Evolutionary conservation across 495 filamentous ascomycete species (phyloP), one percentile per base, ranked within the genome.

Genomic region (Penicillium turbatum): DNA sequence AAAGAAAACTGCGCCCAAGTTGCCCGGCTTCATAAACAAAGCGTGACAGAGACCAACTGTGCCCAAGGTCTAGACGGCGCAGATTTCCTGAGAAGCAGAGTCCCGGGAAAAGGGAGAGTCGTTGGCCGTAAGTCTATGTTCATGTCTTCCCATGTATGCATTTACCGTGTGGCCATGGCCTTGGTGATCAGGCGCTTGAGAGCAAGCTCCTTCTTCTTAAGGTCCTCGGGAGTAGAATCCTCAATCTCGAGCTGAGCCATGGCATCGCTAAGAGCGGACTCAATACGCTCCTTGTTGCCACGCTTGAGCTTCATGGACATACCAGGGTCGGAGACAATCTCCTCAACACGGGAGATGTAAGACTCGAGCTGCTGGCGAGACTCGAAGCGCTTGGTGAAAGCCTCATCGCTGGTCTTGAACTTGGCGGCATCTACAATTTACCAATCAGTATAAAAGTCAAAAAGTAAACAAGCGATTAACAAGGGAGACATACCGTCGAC

Each of bases 181-280:
- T 97, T 97, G 67, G 93, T 99, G 51, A 99, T 91, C 57, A 95
- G 79, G 65, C 93, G 79, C 91, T 99, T 99, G 45, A 99, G 82
- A 51, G 91, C 93, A 50, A 99, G 79, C 82, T 99, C 93, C 87
- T 97, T 97, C 91, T 97, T 97, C 88, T 95, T 97, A 55, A 99
- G 80, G 71, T 99, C 93, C 64, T 99, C 93, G 35, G 90, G 87
- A 41, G 77, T 76, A 31, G 90, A 89, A 62, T 99, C 88, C 68
- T 92, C 88, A 65, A 92, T 77, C 78, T 92, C 88, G 47, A 92
- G 79, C 70, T 91, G 88, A 26, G 79, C 86, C 88, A 92, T 92
- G 51, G 88, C 88, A 56, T 92, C 88, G 63, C 82, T 86, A 53
- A 92, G 82, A 45, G 92, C 87, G 62, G 88, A 86, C 82, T 99